A percentile compares a stretch with the other conserved stretches of the same genome.
phyloP scores from a whole-genome alignment of 73 alveolate species.

The Paramecium sexaurelia region DNA sequence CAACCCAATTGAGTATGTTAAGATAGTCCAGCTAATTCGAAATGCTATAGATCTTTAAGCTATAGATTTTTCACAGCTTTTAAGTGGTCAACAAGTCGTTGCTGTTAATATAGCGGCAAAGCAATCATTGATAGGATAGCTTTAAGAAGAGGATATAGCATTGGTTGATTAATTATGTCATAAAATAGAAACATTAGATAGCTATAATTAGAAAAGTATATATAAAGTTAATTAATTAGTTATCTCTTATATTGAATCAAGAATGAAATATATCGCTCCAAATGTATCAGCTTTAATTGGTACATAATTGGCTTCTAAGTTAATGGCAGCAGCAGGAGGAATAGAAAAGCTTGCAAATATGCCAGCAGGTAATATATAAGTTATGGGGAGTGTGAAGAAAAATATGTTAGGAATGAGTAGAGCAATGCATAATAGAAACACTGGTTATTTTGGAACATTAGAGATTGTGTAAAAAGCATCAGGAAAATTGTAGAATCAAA shows the following conservation, averaged over 20 bases:
- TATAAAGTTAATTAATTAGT: not conserved
- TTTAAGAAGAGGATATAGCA: conserved; percentile 67
- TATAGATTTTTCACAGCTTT: conserved; percentile 75
- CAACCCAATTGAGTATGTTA: conserved; percentile 89
- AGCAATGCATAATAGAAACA: conserved; percentile 79
- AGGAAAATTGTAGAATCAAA: conserved; percentile 77
- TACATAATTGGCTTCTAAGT: conserved; percentile 88
- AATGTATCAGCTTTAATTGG: conserved; percentile 91
- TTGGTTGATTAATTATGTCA: conserved; percentile 73
- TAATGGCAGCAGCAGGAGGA: conserved; percentile 96
- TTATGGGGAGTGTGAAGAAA: conserved; percentile 89
- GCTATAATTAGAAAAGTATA: conserved; percentile 39
- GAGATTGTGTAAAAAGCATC: conserved; percentile 86
- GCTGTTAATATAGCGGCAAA: conserved; percentile 87
- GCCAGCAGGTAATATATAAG: conserved; percentile 95
- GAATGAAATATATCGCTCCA: conserved; percentile 93
- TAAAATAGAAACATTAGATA: conserved; percentile 74
- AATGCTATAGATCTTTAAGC: conserved; percentile 75
- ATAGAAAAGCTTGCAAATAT: conserved; percentile 86
- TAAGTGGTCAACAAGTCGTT: conserved; percentile 83
- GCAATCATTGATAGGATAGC: conserved; percentile 70
- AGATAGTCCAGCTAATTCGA: conserved; percentile 82
- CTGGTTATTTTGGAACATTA: conserved; percentile 87
- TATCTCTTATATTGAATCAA: conserved; percentile 76
- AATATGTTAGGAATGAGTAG: conserved; percentile 86